Evolutionary conservation across 192 early-diverging fungal species (phyloP), one percentile per base, ranked within the genome.

Genomic region (Phycomyces blakesleeanus): DNA sequence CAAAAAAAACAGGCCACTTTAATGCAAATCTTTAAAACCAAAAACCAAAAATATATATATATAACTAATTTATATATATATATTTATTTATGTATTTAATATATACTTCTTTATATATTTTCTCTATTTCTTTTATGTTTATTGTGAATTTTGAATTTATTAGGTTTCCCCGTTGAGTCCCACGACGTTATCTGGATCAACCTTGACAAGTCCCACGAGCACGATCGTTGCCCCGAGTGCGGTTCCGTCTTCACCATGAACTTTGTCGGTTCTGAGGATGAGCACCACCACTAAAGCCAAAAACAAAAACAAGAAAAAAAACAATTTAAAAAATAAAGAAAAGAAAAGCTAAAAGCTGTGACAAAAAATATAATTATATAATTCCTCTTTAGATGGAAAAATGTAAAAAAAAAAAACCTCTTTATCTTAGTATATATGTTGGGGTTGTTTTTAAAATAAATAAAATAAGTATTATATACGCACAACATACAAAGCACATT

Each of bases 171-270:
- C 37, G 91, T 83, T 62, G 97, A 99, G 75, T 85, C 88, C 56
- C 97, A 99, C 73, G 93, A 96, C 64, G 74, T 86, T 57, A 77
- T 92, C 75, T 99, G 94, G 94, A 81, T 99, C 66, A 82, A 86
- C 51, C 79, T 99, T 56, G 87, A 93, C 59, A 76, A 86, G 69
- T 40, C 67, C 53, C 84, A 88, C 66, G 87, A 86, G 42, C 81
- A 92, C 66, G 91, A 97, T 72, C 90, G 95, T 69, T 98, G 96
- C 87, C 91, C 90, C 37, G 88, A 96, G 79, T 98, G 96, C 74
- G 96, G 96, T 70, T 83, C 80, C 69, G 86, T 81, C 53, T 92
- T 74, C 78, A 87, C 89, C 75, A 76, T 89, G 71, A 65, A 77
- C 66, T 78, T 78, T 63, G 68, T 72, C 29, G 64, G 60, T 65